Evolutionary conservation across 1,284 basidiomycete species (phyloP), one percentile per base, ranked within the genome.

Genomic region (Boletus sp.): DNA sequence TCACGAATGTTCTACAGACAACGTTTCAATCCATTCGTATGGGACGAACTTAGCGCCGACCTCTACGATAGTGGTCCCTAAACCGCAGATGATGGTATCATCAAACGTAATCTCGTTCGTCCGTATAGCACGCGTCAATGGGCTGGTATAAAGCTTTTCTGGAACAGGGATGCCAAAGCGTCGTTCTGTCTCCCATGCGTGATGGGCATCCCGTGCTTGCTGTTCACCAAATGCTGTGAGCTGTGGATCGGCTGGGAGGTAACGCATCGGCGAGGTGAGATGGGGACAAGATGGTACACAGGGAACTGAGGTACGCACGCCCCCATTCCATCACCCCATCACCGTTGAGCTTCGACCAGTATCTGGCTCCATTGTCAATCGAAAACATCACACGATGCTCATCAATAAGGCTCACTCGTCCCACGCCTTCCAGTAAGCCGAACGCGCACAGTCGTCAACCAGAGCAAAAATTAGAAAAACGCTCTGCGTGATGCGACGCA

Each of bases 91-190:
- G 27, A 50, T 50, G 19, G 47, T 17, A 62, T 63, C 28, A 17
- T 40, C 51, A 23, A 47, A 57, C 23, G 43, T 49, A 19, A 54
- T 46, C 21, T 44, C 70, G 67, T 86, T 80, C 0, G 93, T 95
- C 56, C 82, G 80, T 55, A 90, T 77, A 0, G 92, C 89, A 17
- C 93, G 80, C 3, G 82, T 85, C 56, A 94, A 74, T 0, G 93
- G 93, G 58, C 88, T 90, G 58, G 82, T 83, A 68, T 87, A 93
- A 56, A 88, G 80, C 49, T 72, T 79, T 61, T 82, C 75, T 4
- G 90, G 90, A 13, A 87, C 65, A 1, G 88, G 87, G 4, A 89
- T 80, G 7, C 81, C 82, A 9, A 72, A 62, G 6, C 25, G 61
- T 2, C 79, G 67, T 71, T 94, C 88, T 3, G 71, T 66, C 55